Percentiles rank a stretch among this genome's conserved stretches.
phyloP scores from a whole-genome alignment of 1,139 yeast species.

The Candida sanyaensis region DNA sequence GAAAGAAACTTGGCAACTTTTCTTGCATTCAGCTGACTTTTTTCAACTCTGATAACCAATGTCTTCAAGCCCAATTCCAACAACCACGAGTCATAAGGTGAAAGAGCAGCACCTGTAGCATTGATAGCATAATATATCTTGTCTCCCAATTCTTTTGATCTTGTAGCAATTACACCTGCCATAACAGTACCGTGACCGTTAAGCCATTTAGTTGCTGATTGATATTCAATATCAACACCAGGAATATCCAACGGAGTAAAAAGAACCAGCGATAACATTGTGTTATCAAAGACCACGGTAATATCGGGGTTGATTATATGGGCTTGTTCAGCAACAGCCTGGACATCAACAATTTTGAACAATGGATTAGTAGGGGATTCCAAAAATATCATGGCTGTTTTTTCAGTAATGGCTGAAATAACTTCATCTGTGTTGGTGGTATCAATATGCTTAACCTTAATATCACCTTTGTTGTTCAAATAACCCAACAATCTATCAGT shows the following conservation, averaged over 20 bases:
- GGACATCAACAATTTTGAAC: conserved; percentile 82
- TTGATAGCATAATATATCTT: conserved; percentile 75
- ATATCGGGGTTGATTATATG: conserved; percentile 68
- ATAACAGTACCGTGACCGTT: conserved; percentile 95
- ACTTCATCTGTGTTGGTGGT: conserved; percentile 72
- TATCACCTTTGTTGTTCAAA: conserved; percentile 64
- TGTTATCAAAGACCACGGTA: conserved; percentile 85
- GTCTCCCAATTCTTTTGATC: conserved; percentile 60
- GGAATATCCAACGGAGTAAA: conserved; percentile 76
- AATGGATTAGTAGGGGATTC: conserved; percentile 94
- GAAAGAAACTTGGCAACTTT: conserved; percentile 69
- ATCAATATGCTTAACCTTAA: conserved; percentile 75
- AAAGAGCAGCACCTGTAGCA: conserved; percentile 86
- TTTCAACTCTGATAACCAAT: conserved; percentile 77
- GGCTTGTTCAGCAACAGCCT: conserved; percentile 62
- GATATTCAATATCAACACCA: conserved; percentile 90
- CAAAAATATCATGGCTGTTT: conserved; percentile 73
- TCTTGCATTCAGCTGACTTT: conserved; percentile 81
- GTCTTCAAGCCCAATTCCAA: conserved; percentile 86
- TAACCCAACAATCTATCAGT: conserved; percentile 83
- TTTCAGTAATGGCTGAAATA: conserved; percentile 48
- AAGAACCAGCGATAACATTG: conserved; percentile 91
- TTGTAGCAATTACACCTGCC: conserved; percentile 71
- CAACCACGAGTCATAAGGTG: conserved; percentile 92
- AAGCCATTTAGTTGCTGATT: conserved; percentile 87